A percentile compares a stretch with the other conserved stretches of the same genome.
Evolutionary conservation across 2,329 filamentous ascomycete genomes (phyloP).

Genomic region (Neurospora sp.): DNA sequence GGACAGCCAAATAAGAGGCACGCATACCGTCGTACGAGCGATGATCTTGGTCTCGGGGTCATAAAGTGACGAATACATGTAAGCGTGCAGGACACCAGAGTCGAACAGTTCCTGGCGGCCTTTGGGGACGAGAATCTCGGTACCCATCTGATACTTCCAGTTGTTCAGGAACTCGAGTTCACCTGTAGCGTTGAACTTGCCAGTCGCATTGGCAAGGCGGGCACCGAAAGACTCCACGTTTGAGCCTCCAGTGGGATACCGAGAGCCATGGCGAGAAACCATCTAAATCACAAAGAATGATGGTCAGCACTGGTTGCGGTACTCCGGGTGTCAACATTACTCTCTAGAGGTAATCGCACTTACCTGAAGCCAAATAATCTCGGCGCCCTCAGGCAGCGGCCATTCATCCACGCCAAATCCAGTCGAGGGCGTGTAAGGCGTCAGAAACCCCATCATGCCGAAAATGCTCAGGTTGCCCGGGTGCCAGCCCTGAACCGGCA

Average conservation of each 20-base stretch:
- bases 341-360: slow-evolving; percentile 3
- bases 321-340: neutral
- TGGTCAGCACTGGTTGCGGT: neutral
- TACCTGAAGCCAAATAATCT: slow-evolving; percentile 55
- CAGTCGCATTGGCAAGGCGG: slow-evolving; percentile 42
- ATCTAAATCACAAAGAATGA: slow-evolving; percentile 35
- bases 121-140: slow-evolving; percentile 61
- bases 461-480: slow-evolving; percentile 56
- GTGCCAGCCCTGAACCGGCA: slow-evolving; percentile 53
- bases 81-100: slow-evolving; percentile 58
- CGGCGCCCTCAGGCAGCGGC: slow-evolving; percentile 52
- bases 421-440: slow-evolving; percentile 59
- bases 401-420: slow-evolving; percentile 70
- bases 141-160: slow-evolving; percentile 60
- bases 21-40: slow-evolving; percentile 52
- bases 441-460: slow-evolving; percentile 57
- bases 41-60: slow-evolving; percentile 64
- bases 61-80: slow-evolving; percentile 62
- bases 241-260: slow-evolving; percentile 57
- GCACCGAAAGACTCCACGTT: slow-evolving; percentile 45
- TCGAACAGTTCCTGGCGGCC: slow-evolving; percentile 63
- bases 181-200: slow-evolving; percentile 45
- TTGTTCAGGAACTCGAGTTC: slow-evolving; percentile 54
- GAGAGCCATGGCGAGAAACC: slow-evolving; percentile 62
- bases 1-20: neutral